A percentile compares a stretch with the other conserved stretches of the same genome.
Conservation (phyloP, 202 grass and related monocot genomes). For the Panicum hallii region DNA sequence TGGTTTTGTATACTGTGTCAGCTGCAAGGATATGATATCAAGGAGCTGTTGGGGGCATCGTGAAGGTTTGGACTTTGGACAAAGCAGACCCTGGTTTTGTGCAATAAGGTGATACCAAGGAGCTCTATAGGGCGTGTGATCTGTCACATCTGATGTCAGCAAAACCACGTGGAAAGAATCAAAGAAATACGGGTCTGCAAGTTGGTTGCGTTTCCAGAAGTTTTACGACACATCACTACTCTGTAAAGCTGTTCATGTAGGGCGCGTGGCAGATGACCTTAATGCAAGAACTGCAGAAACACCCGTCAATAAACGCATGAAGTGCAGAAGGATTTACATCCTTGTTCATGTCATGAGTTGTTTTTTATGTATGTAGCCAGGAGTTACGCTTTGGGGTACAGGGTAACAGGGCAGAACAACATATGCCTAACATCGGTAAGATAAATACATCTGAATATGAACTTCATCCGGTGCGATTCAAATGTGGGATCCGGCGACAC, state of each 20-base stretch:
- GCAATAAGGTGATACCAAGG: not conserved
- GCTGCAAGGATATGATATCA: constrained; percentile 85
- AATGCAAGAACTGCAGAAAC: not conserved
- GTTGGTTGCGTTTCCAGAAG: not conserved
- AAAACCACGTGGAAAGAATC: not conserved
- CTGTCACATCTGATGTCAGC: not conserved
- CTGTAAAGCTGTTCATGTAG: not conserved
- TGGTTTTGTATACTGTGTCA: constrained; percentile 50
- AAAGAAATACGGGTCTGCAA: not conserved
- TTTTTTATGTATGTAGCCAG: not conserved
- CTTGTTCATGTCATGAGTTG: not conserved
- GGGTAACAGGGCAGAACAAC: not conserved
- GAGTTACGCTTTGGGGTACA: not conserved
- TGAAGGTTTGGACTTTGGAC: constrained; percentile 42
- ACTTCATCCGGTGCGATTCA: not conserved
- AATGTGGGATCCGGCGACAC: not conserved
- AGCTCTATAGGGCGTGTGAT: not conserved
- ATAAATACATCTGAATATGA: not conserved
- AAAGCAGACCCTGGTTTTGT: not conserved
- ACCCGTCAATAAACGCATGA: not conserved
- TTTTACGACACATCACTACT: not conserved
- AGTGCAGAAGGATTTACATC: not conserved
- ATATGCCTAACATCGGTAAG: not conserved
- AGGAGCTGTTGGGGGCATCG: constrained; percentile 76
- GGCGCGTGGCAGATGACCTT: not conserved